phyloP scores from a whole-genome alignment of 2,329 filamentous ascomycete genomes.

The Periglandula ipomoeae region DNA sequence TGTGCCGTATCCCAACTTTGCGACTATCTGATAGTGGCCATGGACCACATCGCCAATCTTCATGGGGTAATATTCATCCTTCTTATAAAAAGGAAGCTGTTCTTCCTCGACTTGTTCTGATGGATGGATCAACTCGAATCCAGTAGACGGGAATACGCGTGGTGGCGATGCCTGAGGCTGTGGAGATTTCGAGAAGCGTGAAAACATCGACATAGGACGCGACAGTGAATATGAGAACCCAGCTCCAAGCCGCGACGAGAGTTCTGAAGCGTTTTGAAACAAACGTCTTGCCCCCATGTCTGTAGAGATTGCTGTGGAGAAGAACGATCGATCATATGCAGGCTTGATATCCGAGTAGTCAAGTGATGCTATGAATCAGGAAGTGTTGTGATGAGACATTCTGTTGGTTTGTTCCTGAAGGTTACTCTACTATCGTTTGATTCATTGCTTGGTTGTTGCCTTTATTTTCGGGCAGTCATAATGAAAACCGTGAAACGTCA shows the following conservation, averaged over 20 bases:
- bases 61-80: conserved; percentile 4
- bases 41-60: conserved; percentile 1
- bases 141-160: neutral
- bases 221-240: neutral
- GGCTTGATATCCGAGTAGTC: no score
- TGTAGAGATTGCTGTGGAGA: neutral
- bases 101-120: conserved; percentile 1
- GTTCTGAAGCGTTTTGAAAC: neutral
- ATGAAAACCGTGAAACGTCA: no score
- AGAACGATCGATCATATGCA: no score
- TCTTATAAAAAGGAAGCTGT: conserved; percentile 1
- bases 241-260: neutral
- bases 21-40: conserved; percentile 19
- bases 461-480: no score
- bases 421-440: no score
- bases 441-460: no score
- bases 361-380: no score
- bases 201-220: neutral
- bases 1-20: conserved; percentile 33
- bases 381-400: no score
- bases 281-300: neutral
- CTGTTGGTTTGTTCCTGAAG: no score
- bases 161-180: neutral
- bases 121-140: neutral
- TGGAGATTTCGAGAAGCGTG: neutral